Evolutionary conservation across 495 filamentous ascomycete species (phyloP).

Genomic region (Hyaloscypha finlandica): DNA sequence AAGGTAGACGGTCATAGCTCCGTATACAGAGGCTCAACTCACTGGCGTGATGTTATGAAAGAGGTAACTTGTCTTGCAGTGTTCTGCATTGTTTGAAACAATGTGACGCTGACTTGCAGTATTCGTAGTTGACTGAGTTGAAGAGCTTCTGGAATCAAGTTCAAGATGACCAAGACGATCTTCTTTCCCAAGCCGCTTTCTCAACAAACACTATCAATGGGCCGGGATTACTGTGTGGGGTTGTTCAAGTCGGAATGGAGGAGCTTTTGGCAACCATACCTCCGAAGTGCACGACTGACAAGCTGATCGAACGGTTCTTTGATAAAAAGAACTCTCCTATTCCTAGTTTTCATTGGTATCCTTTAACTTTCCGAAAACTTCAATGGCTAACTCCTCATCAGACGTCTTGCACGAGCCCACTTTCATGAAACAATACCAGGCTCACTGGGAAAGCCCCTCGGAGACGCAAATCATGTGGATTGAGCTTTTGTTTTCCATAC

Average conservation of each 20-base stretch:
- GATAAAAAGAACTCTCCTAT: constrained; percentile 31
- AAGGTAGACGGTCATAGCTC: constrained; percentile 17
- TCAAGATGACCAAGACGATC: constrained; percentile 22
- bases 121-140: constrained; percentile 31
- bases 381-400: neutral
- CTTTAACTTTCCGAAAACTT: neutral
- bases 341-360: constrained; percentile 23
- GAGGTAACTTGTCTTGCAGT: constrained; percentile 29
- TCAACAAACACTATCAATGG: constrained; percentile 18
- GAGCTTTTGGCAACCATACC: constrained; percentile 48
- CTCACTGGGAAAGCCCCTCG: constrained; percentile 25
- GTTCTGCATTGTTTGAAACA: neutral
- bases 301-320: constrained; percentile 51
- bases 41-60: constrained; percentile 41
- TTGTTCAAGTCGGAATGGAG: constrained; percentile 26
- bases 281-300: constrained; percentile 39
- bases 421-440: constrained; percentile 31
- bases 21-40: constrained; percentile 33
- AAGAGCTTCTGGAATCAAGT: constrained; percentile 32
- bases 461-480: constrained; percentile 33
- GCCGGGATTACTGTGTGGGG: constrained; percentile 27
- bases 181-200: constrained; percentile 11
- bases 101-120: constrained; percentile 1
- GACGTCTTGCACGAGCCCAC: constrained; percentile 33
- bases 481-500: constrained; percentile 56